Evolutionary conservation across 2,329 filamentous ascomycete species (phyloP), one percentile per base, ranked within the genome.

Genomic region (Cytospora schulzeri): DNA sequence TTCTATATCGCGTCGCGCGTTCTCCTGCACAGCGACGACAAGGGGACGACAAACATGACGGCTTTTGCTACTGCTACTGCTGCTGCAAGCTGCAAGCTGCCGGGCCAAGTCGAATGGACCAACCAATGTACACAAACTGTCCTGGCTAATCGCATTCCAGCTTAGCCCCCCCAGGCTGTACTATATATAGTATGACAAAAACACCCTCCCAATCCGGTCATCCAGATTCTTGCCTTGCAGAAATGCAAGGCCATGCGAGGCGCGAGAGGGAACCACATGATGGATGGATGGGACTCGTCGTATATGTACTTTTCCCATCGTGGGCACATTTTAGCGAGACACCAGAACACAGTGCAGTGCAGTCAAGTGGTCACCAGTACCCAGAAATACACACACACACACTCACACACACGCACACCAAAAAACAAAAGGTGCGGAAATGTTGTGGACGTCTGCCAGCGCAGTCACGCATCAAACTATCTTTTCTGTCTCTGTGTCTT

Each of bases 381-480:
- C 38, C 38, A 35, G 12, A 35, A 5, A 35, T 12, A 35, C 11
- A 35, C 29, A 31, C 29, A 31, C 29, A 31, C 29, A 31, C 29
- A 31, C 29, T 5, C 29, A 31, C 29, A 31, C 29, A 31, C 9
- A 31, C 29, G 9, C 29, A 15, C 33, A 15, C 38, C 17, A 41
- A 41, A n/a, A 19, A n/a, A 48, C 8, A 48, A 12, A 48, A 24
- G 48, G 52, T 50, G 35, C 28, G 54, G 59, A 6, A 31, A 35
- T 62, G 60, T 52, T 28, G 60, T 62, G 60, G 29, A 62, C 52
- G 22, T 56, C 52, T 54, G 60, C 60, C 60, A 62, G 19, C 60
- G 52, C 60, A 56, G 60, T 54, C 60, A 62, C 52, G 60, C 60
- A 62, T 62, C 59, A 52, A 38, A 62, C 59, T 62, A 62, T 53